Evolutionary conservation across 768 basidiomycete species (phyloP).

Genomic region (Macrocybe gigantea): DNA sequence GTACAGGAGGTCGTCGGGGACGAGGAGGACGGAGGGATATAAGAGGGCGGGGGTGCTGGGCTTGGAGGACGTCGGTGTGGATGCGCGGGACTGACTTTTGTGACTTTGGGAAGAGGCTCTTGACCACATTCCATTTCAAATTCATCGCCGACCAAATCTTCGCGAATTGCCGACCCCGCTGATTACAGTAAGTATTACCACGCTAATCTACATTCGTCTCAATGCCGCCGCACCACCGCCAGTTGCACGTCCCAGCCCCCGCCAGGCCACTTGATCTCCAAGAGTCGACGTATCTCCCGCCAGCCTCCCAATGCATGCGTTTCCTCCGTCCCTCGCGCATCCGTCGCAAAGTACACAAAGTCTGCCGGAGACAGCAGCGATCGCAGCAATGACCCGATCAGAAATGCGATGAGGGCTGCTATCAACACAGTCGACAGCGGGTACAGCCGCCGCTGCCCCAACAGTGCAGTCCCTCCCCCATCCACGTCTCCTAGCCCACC

Average conservation of each 20-base stretch:
- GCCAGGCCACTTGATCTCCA: slow-evolving; percentile 76
- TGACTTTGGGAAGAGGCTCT: too few relatives aligned
- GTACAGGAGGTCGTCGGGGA: slow-evolving; percentile 8
- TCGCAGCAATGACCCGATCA: slow-evolving; percentile 86
- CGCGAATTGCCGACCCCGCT: slow-evolving; percentile 21
- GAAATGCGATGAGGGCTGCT: slow-evolving; percentile 80
- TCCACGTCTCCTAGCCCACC: slow-evolving; percentile 30
- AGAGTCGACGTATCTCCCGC: slow-evolving; percentile 78
- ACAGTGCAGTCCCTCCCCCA: slow-evolving; percentile 12
- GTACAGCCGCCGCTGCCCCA: slow-evolving; percentile 21
- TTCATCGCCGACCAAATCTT: slow-evolving; percentile 28
- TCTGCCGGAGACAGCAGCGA: slow-evolving; percentile 88
- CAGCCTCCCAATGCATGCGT: slow-evolving; percentile 48
- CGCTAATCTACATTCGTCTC: slow-evolving; percentile 3
- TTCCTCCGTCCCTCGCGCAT: slow-evolving; percentile 47
- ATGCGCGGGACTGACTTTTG: slow-evolving; percentile 17
- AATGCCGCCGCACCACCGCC: slow-evolving; percentile 75
- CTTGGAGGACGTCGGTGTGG: slow-evolving; percentile 4
- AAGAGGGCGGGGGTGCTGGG: slow-evolving; percentile 5
- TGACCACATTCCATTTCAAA: slow-evolving; percentile 17
- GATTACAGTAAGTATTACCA: background rate
- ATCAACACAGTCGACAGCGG: slow-evolving; percentile 58
- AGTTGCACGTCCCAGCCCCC: slow-evolving; percentile 89
- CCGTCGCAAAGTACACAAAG: slow-evolving; percentile 75
- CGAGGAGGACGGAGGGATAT: slow-evolving; percentile 14